Percentiles rank a stretch among this genome's conserved stretches.
Evolutionary conservation across 352 stramenopile genomes (phyloP).

Genomic region (Pythium dissotocum): DNA sequence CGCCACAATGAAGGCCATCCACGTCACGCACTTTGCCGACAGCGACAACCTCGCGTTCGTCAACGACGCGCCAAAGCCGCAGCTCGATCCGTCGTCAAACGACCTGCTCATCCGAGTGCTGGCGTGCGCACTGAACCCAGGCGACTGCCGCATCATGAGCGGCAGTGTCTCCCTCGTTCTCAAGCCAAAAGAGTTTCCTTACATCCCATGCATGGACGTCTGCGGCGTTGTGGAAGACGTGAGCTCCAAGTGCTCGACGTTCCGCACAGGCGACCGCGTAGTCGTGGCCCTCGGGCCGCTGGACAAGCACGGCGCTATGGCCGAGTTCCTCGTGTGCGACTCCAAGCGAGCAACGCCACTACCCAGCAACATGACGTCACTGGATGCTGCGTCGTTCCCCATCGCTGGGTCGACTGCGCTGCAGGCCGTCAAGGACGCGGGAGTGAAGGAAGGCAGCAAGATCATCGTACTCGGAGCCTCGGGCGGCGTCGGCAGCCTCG

Average conservation of each 20-base stretch:
- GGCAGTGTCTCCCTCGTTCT: slow-evolving; percentile 42
- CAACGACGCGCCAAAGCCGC: slow-evolving; percentile 22
- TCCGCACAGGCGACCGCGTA: slow-evolving; percentile 40
- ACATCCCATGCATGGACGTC: slow-evolving; percentile 43
- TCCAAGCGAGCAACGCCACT: slow-evolving; percentile 21
- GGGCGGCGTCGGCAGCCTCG: slow-evolving; percentile 73
- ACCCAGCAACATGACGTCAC: slow-evolving; percentile 22
- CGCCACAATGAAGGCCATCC: slow-evolving; percentile 37
- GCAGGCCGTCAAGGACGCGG: slow-evolving; percentile 33
- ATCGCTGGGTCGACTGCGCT: slow-evolving; percentile 39
- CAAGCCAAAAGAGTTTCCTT: slow-evolving; percentile 42
- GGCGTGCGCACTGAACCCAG: slow-evolving; percentile 37
- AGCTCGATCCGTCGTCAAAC: slow-evolving; percentile 20
- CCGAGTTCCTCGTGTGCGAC: slow-evolving; percentile 39
- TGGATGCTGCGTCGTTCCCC: slow-evolving; percentile 34
- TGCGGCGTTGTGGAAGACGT: slow-evolving; percentile 43
- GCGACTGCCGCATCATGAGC: slow-evolving; percentile 38
- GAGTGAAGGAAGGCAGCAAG: slow-evolving; percentile 42
- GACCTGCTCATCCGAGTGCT: slow-evolving; percentile 36
- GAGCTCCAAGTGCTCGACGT: slow-evolving; percentile 25
- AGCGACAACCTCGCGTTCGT: slow-evolving; percentile 33
- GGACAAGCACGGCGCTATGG: slow-evolving; percentile 30
- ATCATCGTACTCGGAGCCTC: slow-evolving; percentile 80
- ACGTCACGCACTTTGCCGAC: slow-evolving; percentile 37
- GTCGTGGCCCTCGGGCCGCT: slow-evolving; percentile 29